A percentile compares a stretch with the other conserved stretches of the same genome.
These are phyloP conservation scores for Fusarium nanum DNA, from an alignment of 2,329 filamentous ascomycete species.

Conservation along the genomic window DNA sequence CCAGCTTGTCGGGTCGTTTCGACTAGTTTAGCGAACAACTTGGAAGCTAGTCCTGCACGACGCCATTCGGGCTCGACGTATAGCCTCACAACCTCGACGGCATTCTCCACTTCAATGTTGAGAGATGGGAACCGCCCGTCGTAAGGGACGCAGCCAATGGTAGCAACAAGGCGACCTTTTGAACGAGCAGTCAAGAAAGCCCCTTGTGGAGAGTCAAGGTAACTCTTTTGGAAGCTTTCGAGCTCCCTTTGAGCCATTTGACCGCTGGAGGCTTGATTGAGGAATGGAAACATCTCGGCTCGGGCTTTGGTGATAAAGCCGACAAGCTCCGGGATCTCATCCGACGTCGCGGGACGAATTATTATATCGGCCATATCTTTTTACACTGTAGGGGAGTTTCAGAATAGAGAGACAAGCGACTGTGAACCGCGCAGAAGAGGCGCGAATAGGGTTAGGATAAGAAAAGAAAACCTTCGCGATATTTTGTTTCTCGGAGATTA, in stretches of 20 bases:
- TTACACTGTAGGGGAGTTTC: no score
- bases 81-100: slow-evolving; percentile 46
- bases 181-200: slow-evolving; percentile 36
- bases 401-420: no score
- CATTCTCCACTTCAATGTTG: slow-evolving; percentile 21
- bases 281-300: slow-evolving; percentile 46
- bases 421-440: neutral
- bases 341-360: slow-evolving; percentile 27
- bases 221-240: slow-evolving; percentile 35
- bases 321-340: slow-evolving; percentile 42
- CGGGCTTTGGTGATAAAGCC: slow-evolving; percentile 43
- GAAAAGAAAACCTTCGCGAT: neutral
- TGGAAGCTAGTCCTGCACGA: slow-evolving; percentile 46
- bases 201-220: slow-evolving; percentile 41
- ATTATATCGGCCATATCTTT: slow-evolving; percentile 10
- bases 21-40: slow-evolving; percentile 32
- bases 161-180: slow-evolving; percentile 38
- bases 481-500: neutral
- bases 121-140: slow-evolving; percentile 44
- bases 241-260: slow-evolving; percentile 35
- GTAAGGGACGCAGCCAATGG: slow-evolving; percentile 44
- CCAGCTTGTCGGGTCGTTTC: slow-evolving; percentile 23
- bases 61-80: slow-evolving; percentile 45
- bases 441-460: neutral
- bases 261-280: slow-evolving; percentile 33